These are phyloP conservation scores for Thalassiosira pacifica DNA, from an alignment of 352 stramenopile species.

Conservation along the genomic window DNA sequence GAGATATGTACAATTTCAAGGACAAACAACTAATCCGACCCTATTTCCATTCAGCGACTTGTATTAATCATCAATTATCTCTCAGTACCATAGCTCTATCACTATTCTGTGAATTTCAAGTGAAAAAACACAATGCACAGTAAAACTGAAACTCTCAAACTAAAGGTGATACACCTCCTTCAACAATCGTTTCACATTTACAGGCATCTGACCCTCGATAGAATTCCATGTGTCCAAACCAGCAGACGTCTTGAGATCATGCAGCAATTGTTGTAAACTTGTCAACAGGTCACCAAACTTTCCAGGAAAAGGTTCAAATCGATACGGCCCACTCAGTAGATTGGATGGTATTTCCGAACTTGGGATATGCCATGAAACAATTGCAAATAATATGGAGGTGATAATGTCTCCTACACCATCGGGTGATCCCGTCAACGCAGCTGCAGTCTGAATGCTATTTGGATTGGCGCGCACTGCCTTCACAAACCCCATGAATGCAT, in stretches of 20 bases:
- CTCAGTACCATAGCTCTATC: no score
- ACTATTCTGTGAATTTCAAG: no score
- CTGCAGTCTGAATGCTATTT: conserved; percentile 73
- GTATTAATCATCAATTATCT: no score
- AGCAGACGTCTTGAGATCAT: conserved; percentile 55
- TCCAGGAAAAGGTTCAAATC: conserved; percentile 45
- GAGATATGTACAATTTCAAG: no score
- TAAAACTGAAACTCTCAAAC: no score
- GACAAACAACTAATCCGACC: no score
- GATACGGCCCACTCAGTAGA: conserved; percentile 40
- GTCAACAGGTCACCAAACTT: conserved; percentile 46
- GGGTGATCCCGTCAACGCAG: no score
- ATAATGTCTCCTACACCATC: conserved; percentile 64
- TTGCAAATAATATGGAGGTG: conserved; percentile 77
- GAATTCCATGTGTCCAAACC: conserved; percentile 43
- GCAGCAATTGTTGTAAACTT: conserved; percentile 48
- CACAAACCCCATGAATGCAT: conserved; percentile 84
- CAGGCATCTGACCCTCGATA: conserved; percentile 56
- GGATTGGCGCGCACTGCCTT: conserved; percentile 79
- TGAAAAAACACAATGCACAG: no score
- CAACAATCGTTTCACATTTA: conserved; percentile 57
- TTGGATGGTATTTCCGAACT: conserved; percentile 33
- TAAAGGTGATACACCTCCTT: conserved; percentile 60
- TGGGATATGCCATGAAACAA: conserved; percentile 83
- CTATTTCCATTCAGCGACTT: no score